Conservation (phyloP, 352 stramenopile genomes). For the Pythium scleroteichum region DNA sequence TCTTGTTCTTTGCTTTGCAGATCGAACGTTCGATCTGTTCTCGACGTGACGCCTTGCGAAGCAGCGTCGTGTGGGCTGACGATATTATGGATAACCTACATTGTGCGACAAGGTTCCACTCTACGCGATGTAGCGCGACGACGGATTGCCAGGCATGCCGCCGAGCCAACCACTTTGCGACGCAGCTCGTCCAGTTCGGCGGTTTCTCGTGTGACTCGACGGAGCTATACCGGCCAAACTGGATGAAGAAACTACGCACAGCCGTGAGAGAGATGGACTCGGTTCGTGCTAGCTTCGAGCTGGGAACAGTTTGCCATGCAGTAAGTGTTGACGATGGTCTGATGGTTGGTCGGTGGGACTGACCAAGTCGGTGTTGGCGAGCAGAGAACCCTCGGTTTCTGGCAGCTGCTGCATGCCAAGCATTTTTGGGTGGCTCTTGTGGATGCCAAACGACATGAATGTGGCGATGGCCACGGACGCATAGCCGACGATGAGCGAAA, state of each 20-base stretch:
- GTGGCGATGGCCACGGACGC: conserved; percentile 39
- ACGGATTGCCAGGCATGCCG: conserved; percentile 78
- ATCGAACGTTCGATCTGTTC: conserved; percentile 77
- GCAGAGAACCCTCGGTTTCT: conserved; percentile 74
- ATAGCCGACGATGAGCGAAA: conserved; percentile 44
- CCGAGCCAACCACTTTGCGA: conserved; percentile 62
- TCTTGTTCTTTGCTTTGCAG: conserved; percentile 22
- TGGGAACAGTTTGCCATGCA: conserved; percentile 79
- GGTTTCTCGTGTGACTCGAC: conserved; percentile 65
- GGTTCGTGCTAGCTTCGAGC: conserved; percentile 48
- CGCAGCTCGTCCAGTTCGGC: conserved; percentile 51
- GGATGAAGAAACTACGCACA: conserved; percentile 60
- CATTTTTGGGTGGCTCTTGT: conserved; percentile 77
- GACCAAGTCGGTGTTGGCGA: neutral
- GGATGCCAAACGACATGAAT: conserved; percentile 55
- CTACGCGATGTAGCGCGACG: conserved; percentile 31
- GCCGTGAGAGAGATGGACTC: conserved; percentile 32
- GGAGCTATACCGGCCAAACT: conserved; percentile 64
- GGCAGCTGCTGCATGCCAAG: conserved; percentile 81
- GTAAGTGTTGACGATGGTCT: conserved; percentile 33
- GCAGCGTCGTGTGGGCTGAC: conserved; percentile 67
- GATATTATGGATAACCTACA: conserved; percentile 64
- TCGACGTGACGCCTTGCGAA: conserved; percentile 64
- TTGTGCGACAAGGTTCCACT: conserved; percentile 40
- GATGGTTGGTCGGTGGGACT: neutral